Evolutionary conservation across 306 rosid species (phyloP), one percentile per base, ranked within the genome.

Genomic region (Abrus precatorius): DNA sequence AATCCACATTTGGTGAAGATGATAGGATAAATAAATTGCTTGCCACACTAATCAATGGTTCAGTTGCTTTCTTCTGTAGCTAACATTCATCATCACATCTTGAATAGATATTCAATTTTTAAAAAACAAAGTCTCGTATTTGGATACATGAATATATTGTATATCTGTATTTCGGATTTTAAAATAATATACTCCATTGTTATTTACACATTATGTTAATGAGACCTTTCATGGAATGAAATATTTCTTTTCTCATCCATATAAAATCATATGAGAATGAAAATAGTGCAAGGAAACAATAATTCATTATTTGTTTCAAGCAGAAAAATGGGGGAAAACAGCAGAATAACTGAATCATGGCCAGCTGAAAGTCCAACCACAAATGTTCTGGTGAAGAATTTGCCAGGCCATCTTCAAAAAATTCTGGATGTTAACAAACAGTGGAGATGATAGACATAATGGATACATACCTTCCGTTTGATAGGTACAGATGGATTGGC

Each of bases 391-490:
- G 30, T 28, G 67, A 60, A 55, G 20, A 68, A 78, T 40, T 74
- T 62, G 12, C 52, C 71, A 68, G 43, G 41, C 33, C 47, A 34
- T 72, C 74, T 45, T 68, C 67, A 68, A 53, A 48, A 13, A 34
- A 70, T 10, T 64, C 66, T 10, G 63, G 56, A 80, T 28, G 64
- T 27, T 29, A 55, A 74, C 63, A 74, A 52, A 30, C 59, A 20
- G 54, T 52, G 47, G n/a, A 45, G 40, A 75, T 55, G 9, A 84
- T 73, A 67, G 79, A 71, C 47, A 59, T 77, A 48, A 45, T 74
- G 74, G 45, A 60, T 75, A 61, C 75, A 77, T 85, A 93, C 99
- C 99, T 95, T 93, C 72, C 97, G 89, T 83, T 95, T 95, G 73
- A 86, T 83, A 28, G 98, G 95, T 57, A 72, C 91, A 47, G 97